Conservation (phyloP, 1,284 basidiomycete genomes). For the Lentinula novae-zelandiae region DNA sequence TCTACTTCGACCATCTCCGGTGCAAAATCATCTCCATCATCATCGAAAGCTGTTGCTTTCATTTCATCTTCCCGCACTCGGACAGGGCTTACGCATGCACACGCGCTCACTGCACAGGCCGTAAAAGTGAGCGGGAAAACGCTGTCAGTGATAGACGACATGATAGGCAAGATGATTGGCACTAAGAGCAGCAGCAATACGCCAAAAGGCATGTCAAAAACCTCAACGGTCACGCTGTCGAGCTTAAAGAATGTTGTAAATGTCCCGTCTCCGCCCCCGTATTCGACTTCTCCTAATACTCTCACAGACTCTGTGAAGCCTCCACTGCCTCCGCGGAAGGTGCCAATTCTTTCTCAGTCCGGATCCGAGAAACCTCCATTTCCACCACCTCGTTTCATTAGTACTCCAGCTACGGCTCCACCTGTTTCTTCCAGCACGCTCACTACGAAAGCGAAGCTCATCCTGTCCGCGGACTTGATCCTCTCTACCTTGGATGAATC, state of each 20-base stretch:
- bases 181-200: slow-evolving; percentile 10
- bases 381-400: slow-evolving; percentile 23
- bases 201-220: neutral
- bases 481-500: slow-evolving; percentile 70
- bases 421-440: slow-evolving; percentile 28
- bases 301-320: slow-evolving; percentile 23
- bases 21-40: slow-evolving; percentile 31
- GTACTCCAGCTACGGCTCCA: slow-evolving; percentile 13
- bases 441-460: slow-evolving; percentile 42
- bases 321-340: slow-evolving; percentile 32
- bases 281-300: slow-evolving; percentile 11
- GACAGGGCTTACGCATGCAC: slow-evolving; percentile 54
- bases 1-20: slow-evolving; percentile 8
- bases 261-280: slow-evolving; percentile 16
- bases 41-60: slow-evolving; percentile 56
- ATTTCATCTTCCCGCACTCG: slow-evolving; percentile 58
- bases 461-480: slow-evolving; percentile 71
- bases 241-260: slow-evolving; percentile 7
- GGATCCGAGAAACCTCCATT: slow-evolving; percentile 24
- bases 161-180: slow-evolving; percentile 50
- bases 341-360: neutral
- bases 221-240: neutral
- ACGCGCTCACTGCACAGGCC: slow-evolving; percentile 62
- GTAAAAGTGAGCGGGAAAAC: slow-evolving; percentile 66
- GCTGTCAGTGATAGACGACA: slow-evolving; percentile 55